phyloP scores from a whole-genome alignment of 2,329 filamentous ascomycete genomes.

The Mycogone perniciosa region DNA sequence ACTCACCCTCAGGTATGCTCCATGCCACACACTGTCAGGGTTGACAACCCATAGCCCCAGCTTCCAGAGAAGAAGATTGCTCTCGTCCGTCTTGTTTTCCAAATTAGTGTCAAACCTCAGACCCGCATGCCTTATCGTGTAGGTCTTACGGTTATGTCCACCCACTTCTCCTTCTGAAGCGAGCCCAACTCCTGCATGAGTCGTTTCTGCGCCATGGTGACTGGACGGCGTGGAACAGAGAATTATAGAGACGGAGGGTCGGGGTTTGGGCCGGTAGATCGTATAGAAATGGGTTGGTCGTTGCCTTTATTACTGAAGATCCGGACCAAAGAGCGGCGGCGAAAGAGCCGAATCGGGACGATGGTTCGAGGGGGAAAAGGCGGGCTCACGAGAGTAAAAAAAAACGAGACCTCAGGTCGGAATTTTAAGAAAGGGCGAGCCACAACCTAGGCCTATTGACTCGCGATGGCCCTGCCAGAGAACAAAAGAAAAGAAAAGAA shows the following conservation, averaged over 20 bases:
- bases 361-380: constrained; percentile 1
- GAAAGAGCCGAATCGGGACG: not conserved
- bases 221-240: not conserved
- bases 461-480: not conserved
- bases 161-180: constrained; percentile 86
- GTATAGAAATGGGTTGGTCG: not conserved
- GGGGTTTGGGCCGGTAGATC: not conserved
- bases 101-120: constrained; percentile 4
- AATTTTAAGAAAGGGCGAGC: not conserved
- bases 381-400: not conserved
- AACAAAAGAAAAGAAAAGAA: not conserved
- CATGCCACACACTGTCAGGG: constrained; percentile 83
- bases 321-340: no score
- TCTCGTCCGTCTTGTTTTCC: constrained; percentile 57
- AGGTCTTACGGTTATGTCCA: constrained; percentile 71
- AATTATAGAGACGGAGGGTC: not conserved
- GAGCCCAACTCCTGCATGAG: constrained; percentile 83
- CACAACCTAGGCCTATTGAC: not conserved
- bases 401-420: not conserved
- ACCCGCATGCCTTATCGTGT: not conserved
- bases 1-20: constrained; percentile 74
- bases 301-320: no score
- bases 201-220: constrained; percentile 56
- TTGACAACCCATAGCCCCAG: constrained; percentile 90
- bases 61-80: constrained; percentile 83